Conservation (phyloP, 768 basidiomycete genomes). For the Suillus occidentalis region DNA sequence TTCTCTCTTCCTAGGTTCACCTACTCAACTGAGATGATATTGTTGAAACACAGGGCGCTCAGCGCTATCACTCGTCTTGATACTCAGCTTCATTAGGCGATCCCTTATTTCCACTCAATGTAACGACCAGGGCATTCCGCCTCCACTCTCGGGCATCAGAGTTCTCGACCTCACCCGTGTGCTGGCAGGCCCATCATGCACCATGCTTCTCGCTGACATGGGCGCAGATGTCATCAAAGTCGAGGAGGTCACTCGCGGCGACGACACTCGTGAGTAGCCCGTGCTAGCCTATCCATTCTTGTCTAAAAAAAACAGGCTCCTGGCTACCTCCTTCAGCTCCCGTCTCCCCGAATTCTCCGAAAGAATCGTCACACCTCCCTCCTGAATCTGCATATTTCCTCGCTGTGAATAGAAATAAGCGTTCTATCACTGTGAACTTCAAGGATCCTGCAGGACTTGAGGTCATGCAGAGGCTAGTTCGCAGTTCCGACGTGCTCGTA, state of each 20-base stretch:
- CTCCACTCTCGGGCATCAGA: constrained; percentile 76
- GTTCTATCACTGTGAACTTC: constrained; percentile 87
- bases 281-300: constrained; percentile 11
- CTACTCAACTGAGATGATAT: not conserved
- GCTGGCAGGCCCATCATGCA: constrained; percentile 88
- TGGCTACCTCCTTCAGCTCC: constrained; percentile 68
- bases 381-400: constrained; percentile 95
- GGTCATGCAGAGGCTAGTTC: constrained; percentile 69
- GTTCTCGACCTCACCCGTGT: constrained; percentile 91
- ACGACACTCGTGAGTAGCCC: constrained; percentile 75
- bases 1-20: not conserved
- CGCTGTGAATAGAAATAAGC: constrained; percentile 84
- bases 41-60: not conserved
- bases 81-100: not conserved
- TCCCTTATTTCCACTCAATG: not conserved
- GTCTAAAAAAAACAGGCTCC: constrained; percentile 43
- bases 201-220: constrained; percentile 90
- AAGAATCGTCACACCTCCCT: constrained; percentile 63
- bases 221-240: constrained; percentile 95
- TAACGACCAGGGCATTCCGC: constrained; percentile 52
- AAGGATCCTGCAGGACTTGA: constrained; percentile 76
- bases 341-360: constrained; percentile 45
- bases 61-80: not conserved
- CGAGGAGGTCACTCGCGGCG: constrained; percentile 76
- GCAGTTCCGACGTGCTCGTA: constrained; percentile 79